Evolutionary conservation across 202 grass and related monocot genomes (phyloP).

Genomic region (Dendrocalamus latiflorus): DNA sequence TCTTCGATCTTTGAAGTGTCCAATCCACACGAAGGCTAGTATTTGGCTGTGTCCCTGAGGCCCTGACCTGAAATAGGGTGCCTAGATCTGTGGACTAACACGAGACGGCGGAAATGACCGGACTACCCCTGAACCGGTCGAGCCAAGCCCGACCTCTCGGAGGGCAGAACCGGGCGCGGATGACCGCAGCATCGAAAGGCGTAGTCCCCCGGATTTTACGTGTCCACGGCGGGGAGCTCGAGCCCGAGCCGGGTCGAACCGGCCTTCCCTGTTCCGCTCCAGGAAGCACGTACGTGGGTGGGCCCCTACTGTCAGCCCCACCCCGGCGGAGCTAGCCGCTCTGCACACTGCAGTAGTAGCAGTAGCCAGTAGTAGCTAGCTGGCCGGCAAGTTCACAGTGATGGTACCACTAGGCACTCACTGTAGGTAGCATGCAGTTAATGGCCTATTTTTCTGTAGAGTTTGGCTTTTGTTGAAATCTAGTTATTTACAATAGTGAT

Average conservation of each 20-base stretch:
- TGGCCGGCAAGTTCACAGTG: neutral
- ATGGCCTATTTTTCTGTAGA: no score
- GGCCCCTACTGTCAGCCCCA: neutral
- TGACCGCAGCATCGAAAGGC: constrained; percentile 15
- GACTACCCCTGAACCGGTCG: neutral
- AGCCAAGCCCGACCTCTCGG: rapidly evolving
- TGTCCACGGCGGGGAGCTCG: constrained; percentile 30
- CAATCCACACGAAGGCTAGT: constrained; percentile 35
- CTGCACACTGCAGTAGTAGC: neutral
- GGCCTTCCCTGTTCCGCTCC: neutral
- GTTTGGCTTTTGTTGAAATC: no score
- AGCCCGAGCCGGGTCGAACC: neutral
- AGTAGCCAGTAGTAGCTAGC: neutral
- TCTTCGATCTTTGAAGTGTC: constrained; percentile 28
- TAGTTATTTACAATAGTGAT: no score
- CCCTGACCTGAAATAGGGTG: constrained; percentile 38
- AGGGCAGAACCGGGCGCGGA: constrained; percentile 30
- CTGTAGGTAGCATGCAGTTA: neutral
- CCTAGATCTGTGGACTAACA: constrained; percentile 30
- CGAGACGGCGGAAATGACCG: constrained; percentile 1
- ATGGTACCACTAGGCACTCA: neutral
- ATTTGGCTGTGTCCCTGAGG: neutral
- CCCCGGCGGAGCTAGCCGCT: neutral
- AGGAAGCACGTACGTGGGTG: neutral
- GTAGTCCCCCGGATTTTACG: constrained; percentile 61